phyloP scores from a whole-genome alignment of 2,329 filamentous ascomycete genomes.

The Torrubiellomyces zombiae region DNA sequence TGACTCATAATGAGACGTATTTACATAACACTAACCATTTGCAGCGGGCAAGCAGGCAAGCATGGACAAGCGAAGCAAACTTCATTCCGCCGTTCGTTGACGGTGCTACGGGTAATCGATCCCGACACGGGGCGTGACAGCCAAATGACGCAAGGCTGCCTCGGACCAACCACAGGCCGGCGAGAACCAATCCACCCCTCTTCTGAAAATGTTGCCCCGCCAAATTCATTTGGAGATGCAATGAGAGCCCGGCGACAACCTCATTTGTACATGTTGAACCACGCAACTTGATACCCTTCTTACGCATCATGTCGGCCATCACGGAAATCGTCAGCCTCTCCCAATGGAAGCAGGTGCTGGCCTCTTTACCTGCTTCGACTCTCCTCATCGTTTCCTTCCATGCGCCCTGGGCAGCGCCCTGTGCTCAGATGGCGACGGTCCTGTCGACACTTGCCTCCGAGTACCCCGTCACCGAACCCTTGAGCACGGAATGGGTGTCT shows the following conservation, averaged over 20 bases:
- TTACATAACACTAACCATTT: too few relatives aligned
- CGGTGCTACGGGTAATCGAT: too few relatives aligned
- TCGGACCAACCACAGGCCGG: slow-evolving; percentile 2
- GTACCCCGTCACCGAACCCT: slow-evolving; percentile 53
- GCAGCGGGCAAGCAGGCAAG: too few relatives aligned
- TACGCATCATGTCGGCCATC: slow-evolving; percentile 51
- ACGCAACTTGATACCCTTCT: neutral
- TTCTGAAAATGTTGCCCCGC: slow-evolving; percentile 6
- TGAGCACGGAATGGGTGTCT: slow-evolving; percentile 64
- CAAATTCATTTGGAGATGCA: slow-evolving; percentile 6
- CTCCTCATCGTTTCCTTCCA: slow-evolving; percentile 87
- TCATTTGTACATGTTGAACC: too few relatives aligned
- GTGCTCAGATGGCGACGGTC: slow-evolving; percentile 82
- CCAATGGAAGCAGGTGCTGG: slow-evolving; percentile 55
- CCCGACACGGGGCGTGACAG: too few relatives aligned
- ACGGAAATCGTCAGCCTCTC: slow-evolving; percentile 58
- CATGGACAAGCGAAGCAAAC: too few relatives aligned
- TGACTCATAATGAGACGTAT: too few relatives aligned
- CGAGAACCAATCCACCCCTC: slow-evolving; percentile 2
- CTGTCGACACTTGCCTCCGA: slow-evolving; percentile 73
- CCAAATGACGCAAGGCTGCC: slow-evolving; percentile 11
- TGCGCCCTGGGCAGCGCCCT: slow-evolving; percentile 90
- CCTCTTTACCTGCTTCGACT: slow-evolving; percentile 48
- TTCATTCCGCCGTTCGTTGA: too few relatives aligned
- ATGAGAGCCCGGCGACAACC: too few relatives aligned